Percentiles rank a stretch among this genome's conserved stretches.
These are phyloP conservation scores for Jatropha podagrica DNA, from an alignment of 441 rosid species.

Conservation along the genomic window DNA sequence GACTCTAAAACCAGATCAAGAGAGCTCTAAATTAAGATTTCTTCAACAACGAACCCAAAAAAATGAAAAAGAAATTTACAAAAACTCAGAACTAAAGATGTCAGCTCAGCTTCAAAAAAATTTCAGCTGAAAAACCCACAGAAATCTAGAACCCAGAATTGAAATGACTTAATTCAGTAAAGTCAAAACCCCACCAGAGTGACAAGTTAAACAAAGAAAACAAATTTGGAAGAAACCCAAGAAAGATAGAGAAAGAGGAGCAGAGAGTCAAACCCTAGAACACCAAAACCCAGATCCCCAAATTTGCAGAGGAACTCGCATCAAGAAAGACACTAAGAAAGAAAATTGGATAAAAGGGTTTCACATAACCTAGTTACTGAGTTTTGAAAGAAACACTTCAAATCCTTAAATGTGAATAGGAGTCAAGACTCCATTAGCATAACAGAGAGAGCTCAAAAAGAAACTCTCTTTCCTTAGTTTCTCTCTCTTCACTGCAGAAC, in stretches of 20 bases:
- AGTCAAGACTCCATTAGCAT: constrained; percentile 30
- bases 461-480: constrained; percentile 20
- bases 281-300: constrained; percentile 71
- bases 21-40: constrained; percentile 28
- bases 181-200: constrained; percentile 33
- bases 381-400: constrained; percentile 8
- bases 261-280: constrained; percentile 60
- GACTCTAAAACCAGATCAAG: constrained; percentile 48
- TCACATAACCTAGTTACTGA: constrained; percentile 13
- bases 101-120: constrained; percentile 24
- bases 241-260: constrained; percentile 38
- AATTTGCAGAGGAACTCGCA: constrained; percentile 28
- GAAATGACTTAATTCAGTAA: constrained; percentile 22
- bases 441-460: constrained; percentile 28
- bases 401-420: constrained; percentile 9
- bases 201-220: constrained; percentile 38
- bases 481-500: constrained; percentile 29
- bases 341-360: constrained; percentile 22
- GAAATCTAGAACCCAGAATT: constrained; percentile 25
- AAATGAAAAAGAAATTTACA: constrained; percentile 13
- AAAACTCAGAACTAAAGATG: constrained; percentile 11
- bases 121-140: constrained; percentile 33
- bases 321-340: constrained; percentile 25
- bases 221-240: constrained; percentile 45
- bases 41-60: constrained; percentile 11